Base-by-base conservation (phyloP, 208 protist genomes). In the Leishmania gerbilli region DNA sequence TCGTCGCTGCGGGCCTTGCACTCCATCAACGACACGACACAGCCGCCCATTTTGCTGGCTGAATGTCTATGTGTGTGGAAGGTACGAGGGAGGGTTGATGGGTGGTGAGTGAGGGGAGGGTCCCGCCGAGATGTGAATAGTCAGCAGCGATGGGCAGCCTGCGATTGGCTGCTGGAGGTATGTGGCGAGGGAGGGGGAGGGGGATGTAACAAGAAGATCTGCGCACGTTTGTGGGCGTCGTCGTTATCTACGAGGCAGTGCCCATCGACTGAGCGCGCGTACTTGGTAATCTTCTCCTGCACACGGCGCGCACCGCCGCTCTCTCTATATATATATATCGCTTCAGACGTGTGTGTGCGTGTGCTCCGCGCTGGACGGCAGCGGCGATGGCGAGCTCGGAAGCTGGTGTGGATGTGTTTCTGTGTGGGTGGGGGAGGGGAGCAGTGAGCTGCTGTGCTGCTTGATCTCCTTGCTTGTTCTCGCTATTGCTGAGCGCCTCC, bases 11-110 rank as follows among this genome's bases (percentile, higher is more conserved):
- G 64, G 75, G 90, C 86, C 56, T 67, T 65, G 58, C 17, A 27
- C 45, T 92, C 87, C 82, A 92, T 84, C 42, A 89, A 21, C n/a
- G 87, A 82, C 65, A 56, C 45, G 7, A 80, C 31, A 56, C 51
- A 45, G 24, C 31, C 31, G 19, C 77, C 77, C 77, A 80, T 80
- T 51, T 34, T 31, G 21, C 5, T 64, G 19, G 67, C 45, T 71
- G 2, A 19, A 24, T 49, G 37, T 4, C 45, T 49, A 13, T 37
- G 37, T 4, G 62, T 56, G 31, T 27, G 0, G 67, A 21, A 37
- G 3, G 34, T 71, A n/a, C 6, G 0, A 1, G 40, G 40, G 40
- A 8, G 40, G 45, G 45, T 47, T 47, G 9, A 7, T 11, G 45
- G 45, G 45, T 47, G 45, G 27, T 34, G 9, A 37, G 31, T 3